Evolutionary conservation across 208 protist species (phyloP).

Genomic region (Trichomonas gallinae): DNA sequence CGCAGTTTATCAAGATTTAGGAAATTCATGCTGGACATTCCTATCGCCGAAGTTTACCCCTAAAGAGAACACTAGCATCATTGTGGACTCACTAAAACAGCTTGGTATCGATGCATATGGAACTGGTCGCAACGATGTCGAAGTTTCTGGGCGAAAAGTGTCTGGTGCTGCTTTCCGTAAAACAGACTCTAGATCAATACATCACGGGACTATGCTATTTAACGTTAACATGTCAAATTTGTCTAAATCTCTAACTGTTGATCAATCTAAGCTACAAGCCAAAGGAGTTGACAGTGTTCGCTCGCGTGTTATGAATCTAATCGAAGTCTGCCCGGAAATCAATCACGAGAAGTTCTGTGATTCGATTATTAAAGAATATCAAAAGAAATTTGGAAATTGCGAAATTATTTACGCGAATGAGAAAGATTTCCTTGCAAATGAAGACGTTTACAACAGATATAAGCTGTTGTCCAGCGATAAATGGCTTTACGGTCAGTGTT

Average conservation of each 20-base stretch:
- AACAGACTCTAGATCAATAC: neutral
- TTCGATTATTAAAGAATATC: neutral
- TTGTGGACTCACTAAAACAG: neutral
- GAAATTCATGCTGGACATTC: slow-evolving; percentile 10
- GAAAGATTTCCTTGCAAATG: neutral
- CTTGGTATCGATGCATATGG: neutral
- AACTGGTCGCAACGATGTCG: neutral
- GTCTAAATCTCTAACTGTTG: neutral
- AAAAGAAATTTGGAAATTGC: neutral
- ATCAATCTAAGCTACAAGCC: neutral
- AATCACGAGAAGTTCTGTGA: neutral
- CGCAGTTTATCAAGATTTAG: slow-evolving; percentile 13
- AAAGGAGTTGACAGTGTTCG: neutral
- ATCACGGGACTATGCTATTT: neutral
- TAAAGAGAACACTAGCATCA: neutral
- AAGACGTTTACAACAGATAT: neutral
- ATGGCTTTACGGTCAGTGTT: neutral
- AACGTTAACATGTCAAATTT: neutral
- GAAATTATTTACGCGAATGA: neutral
- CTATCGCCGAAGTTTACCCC: neutral
- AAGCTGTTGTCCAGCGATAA: neutral
- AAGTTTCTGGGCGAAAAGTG: neutral
- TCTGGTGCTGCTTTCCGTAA: neutral
- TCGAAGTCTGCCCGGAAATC: neutral
- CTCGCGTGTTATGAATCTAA: neutral